Conservation (phyloP, 169 alveolate species). For the Eimeria falciformis region DNA sequence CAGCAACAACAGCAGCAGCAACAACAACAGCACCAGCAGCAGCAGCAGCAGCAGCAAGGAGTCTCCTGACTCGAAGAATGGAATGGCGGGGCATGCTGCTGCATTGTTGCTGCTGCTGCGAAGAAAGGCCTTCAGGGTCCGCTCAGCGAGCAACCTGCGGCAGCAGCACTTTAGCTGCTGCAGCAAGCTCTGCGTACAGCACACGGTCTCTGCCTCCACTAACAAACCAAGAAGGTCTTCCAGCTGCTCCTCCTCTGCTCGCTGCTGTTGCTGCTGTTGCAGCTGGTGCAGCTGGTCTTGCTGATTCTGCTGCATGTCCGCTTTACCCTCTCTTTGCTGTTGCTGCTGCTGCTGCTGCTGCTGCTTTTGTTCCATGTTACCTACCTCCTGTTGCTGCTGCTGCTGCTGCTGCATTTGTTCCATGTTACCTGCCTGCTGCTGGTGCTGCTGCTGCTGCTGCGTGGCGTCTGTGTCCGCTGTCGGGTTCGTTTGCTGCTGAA, state of each 20-base stretch:
- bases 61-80: not conserved
- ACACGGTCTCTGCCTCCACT: not conserved
- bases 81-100: not conserved
- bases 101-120: not conserved
- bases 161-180: conserved; percentile 30
- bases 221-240: not conserved
- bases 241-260: not conserved
- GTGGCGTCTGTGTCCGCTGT: no score
- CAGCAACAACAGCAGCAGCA: conserved; percentile 19
- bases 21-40: not conserved
- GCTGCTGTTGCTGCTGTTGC: conserved; percentile 33
- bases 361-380: not conserved
- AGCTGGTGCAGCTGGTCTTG: conserved; percentile 22
- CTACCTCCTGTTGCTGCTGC: not conserved
- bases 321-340: not conserved
- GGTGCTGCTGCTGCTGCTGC: conserved; percentile 15
- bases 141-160: not conserved
- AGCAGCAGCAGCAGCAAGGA: conserved; percentile 6
- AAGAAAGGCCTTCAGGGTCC: not conserved
- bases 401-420: not conserved
- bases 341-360: conserved; percentile 38
- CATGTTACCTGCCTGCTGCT: not conserved
- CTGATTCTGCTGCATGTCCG: not conserved
- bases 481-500: no score
- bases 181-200: not conserved